Evolutionary conservation across 306 rosid species (phyloP).

Genomic region (Ormosia semicastrata): DNA sequence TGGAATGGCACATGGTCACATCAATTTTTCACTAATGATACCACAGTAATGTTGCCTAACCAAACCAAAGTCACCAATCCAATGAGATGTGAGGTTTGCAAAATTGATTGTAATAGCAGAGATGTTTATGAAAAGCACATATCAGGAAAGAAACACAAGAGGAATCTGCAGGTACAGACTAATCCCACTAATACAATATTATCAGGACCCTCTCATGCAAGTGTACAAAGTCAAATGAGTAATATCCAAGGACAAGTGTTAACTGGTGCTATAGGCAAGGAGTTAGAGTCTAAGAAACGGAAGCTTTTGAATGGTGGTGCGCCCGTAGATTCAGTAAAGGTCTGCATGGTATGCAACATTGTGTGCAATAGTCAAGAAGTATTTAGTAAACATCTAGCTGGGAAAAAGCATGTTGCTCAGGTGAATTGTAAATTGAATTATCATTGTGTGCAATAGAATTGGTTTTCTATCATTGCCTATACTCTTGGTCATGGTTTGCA

Average conservation of each 20-base stretch:
- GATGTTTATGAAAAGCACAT: constrained; percentile 49
- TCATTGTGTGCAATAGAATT: constrained; percentile 16
- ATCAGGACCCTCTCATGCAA: constrained; percentile 14
- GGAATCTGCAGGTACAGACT: constrained; percentile 37
- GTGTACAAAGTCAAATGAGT: constrained; percentile 26
- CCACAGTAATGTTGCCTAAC: constrained; percentile 11
- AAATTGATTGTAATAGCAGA: constrained; percentile 43
- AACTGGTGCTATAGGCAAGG: constrained; percentile 29
- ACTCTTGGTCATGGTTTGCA: background rate
- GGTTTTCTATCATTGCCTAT: background rate
- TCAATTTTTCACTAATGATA: constrained; percentile 24
- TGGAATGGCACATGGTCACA: constrained; percentile 34
- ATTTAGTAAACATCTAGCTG: constrained; percentile 52
- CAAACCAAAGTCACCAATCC: constrained; percentile 33
- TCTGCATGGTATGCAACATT: constrained; percentile 56
- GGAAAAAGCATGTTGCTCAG: constrained; percentile 64
- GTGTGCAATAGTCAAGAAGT: constrained; percentile 57
- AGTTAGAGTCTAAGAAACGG: constrained; percentile 44
- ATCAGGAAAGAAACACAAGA: constrained; percentile 52
- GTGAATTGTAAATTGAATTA: constrained; percentile 38
- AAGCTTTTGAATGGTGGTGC: constrained; percentile 40
- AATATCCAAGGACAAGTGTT: constrained; percentile 30
- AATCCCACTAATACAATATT: constrained; percentile 17
- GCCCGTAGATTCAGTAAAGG: constrained; percentile 39
- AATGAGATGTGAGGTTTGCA: constrained; percentile 49